phyloP scores from a whole-genome alignment of 768 basidiomycete species.

The Roridomyces roridus region DNA sequence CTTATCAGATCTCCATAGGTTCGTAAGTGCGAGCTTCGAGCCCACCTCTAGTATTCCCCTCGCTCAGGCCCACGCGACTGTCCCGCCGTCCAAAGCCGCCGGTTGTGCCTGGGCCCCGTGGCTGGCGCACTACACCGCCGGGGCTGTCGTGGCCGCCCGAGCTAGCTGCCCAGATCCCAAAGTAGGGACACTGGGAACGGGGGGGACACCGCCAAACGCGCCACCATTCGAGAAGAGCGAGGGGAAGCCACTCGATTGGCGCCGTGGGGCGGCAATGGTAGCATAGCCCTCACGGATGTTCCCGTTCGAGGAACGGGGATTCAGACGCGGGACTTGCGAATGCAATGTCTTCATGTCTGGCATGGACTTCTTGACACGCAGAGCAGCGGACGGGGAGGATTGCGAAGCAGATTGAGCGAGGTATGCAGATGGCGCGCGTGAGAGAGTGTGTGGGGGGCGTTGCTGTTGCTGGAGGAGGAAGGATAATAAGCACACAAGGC shows the following conservation, averaged over 20 bases:
- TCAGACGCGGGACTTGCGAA: constrained; percentile 77
- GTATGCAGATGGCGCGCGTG: constrained; percentile 84
- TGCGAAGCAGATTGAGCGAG: constrained; percentile 57
- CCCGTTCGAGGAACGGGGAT: constrained; percentile 83
- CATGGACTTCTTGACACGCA: constrained; percentile 98
- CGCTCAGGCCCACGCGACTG: constrained; percentile 55
- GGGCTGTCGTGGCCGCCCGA: constrained; percentile 42
- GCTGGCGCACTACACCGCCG: constrained; percentile 79
- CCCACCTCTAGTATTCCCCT: constrained; percentile 64
- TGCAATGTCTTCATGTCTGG: constrained; percentile 94
- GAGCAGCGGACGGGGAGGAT: constrained; percentile 54
- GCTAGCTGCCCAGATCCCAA: constrained; percentile 53
- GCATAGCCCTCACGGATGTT: constrained; percentile 89
- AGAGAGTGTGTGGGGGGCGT: constrained; percentile 69
- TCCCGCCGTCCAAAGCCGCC: constrained; percentile 78
- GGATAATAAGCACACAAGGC: constrained; percentile 11
- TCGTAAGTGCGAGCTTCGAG: constrained; percentile 88
- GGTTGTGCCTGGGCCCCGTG: constrained; percentile 75
- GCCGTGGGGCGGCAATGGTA: constrained; percentile 84
- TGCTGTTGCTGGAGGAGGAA: constrained; percentile 37
- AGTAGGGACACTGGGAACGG: constrained; percentile 80
- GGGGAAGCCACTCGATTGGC: constrained; percentile 73
- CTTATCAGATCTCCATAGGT: constrained; percentile 79
- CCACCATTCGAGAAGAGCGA: constrained; percentile 69
- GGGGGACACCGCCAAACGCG: constrained; percentile 65